These are phyloP conservation scores for Bryum argenteum DNA, from an alignment of 225 moss, liverwort and hornwort species.

Conservation along the genomic window DNA sequence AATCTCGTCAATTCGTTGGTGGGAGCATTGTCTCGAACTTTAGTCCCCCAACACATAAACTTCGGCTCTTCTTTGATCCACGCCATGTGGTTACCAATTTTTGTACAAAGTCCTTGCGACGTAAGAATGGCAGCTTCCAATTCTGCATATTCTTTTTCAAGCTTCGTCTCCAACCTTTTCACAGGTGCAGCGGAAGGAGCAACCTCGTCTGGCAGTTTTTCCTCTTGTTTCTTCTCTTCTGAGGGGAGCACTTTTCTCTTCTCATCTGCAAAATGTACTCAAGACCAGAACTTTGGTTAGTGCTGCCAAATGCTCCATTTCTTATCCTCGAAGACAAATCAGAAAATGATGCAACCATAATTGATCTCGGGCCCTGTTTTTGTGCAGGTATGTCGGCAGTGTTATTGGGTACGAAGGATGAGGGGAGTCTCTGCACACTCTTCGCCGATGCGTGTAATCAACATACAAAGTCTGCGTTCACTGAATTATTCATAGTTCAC, in stretches of 20 bases:
- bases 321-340: no score
- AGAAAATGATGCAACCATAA: no score
- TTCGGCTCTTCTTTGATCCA: conserved; percentile 53
- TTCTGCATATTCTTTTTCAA: conserved; percentile 59
- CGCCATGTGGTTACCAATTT: conserved; percentile 49
- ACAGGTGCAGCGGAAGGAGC: conserved; percentile 23
- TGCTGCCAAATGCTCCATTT: no score
- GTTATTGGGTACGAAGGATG: no score
- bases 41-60: conserved; percentile 52
- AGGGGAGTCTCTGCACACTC: no score
- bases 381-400: no score
- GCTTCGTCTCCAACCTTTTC: conserved; percentile 30
- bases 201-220: conserved; percentile 12
- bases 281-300: conserved; percentile 1
- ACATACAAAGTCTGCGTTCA: neutral
- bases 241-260: conserved; percentile 33
- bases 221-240: conserved; percentile 25
- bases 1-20: conserved; percentile 48
- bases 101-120: conserved; percentile 72
- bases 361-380: no score
- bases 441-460: no score
- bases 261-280: conserved; percentile 42
- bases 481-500: neutral
- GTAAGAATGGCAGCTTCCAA: conserved; percentile 76
- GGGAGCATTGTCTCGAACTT: conserved; percentile 49